Evolutionary conservation across 2,329 filamentous ascomycete species (phyloP).

Genomic region (Pseudogymnoascus verrucosus): DNA sequence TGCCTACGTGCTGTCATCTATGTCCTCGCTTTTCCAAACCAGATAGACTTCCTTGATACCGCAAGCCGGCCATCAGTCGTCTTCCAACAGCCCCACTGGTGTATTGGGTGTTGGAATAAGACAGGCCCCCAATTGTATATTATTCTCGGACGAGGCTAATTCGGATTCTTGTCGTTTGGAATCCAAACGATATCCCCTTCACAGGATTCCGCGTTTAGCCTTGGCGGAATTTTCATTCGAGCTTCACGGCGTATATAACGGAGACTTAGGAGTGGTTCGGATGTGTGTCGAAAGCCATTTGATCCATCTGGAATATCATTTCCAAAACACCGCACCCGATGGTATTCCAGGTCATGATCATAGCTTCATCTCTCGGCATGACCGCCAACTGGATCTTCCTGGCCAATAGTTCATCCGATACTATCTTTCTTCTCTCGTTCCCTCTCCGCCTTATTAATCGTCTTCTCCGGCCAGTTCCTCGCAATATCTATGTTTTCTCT

Average conservation of each 20-base stretch:
- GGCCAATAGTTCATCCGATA: background rate
- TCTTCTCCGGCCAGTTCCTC: constrained; percentile 83
- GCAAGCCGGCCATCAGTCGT: background rate
- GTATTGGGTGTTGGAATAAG: background rate
- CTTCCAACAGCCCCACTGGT: background rate
- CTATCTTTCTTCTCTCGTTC: constrained; percentile 9
- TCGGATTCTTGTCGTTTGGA: background rate
- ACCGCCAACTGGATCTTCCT: background rate
- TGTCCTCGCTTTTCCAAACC: background rate
- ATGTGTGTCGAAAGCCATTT: background rate
- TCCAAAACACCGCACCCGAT: background rate
- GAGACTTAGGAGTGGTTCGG: background rate
- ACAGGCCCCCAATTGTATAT: background rate
- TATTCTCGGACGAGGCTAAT: background rate
- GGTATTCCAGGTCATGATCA: background rate
- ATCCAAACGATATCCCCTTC: background rate
- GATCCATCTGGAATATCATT: background rate
- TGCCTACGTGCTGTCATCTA: background rate
- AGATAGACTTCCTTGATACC: background rate
- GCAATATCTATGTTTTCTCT: constrained; percentile 81
- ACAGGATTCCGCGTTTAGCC: no score
- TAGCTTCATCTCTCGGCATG: background rate
- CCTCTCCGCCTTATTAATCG: constrained; percentile 4
- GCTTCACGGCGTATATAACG: background rate
- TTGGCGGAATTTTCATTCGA: background rate